These are phyloP conservation scores for Colletotrichum limetticola DNA, from an alignment of 2,329 filamentous ascomycete species.

Conservation along the genomic window DNA sequence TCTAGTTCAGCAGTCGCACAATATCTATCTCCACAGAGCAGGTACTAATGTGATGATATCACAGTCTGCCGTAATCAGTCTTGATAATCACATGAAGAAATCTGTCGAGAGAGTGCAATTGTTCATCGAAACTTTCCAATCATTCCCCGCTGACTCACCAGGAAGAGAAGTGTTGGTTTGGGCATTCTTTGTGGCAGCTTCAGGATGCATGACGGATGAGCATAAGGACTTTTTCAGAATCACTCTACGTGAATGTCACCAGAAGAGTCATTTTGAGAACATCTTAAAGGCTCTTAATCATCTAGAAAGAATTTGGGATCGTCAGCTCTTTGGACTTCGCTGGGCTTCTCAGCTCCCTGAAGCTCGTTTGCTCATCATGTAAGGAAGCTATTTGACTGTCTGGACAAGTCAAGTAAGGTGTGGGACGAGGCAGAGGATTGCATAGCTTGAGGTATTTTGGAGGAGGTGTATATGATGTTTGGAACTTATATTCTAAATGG, in stretches of 20 bases:
- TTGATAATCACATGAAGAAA: not conserved
- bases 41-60: not conserved
- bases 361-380: conserved; percentile 41
- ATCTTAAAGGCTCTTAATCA: conserved; percentile 38
- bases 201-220: conserved; percentile 39
- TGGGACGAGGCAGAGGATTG: too few relatives aligned
- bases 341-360: conserved; percentile 42
- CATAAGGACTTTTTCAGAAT: conserved; percentile 40
- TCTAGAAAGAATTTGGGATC: conserved; percentile 39
- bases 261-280: conserved; percentile 40
- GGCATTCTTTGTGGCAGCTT: conserved; percentile 42
- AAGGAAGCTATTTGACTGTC: conserved; percentile 26
- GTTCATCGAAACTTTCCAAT: conserved; percentile 39
- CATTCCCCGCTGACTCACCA: conserved; percentile 36
- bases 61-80: not conserved
- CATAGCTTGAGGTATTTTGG: too few relatives aligned
- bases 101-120: conserved; percentile 39
- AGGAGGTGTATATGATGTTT: too few relatives aligned
- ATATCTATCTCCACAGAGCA: too few relatives aligned
- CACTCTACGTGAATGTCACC: conserved; percentile 34
- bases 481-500: too few relatives aligned
- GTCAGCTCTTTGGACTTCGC: conserved; percentile 33
- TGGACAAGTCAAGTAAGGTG: too few relatives aligned
- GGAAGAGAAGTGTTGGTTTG: conserved; percentile 41
- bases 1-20: too few relatives aligned